Evolutionary conservation across 2,329 filamentous ascomycete species (phyloP).

Genomic region (Xylaria sp.): DNA sequence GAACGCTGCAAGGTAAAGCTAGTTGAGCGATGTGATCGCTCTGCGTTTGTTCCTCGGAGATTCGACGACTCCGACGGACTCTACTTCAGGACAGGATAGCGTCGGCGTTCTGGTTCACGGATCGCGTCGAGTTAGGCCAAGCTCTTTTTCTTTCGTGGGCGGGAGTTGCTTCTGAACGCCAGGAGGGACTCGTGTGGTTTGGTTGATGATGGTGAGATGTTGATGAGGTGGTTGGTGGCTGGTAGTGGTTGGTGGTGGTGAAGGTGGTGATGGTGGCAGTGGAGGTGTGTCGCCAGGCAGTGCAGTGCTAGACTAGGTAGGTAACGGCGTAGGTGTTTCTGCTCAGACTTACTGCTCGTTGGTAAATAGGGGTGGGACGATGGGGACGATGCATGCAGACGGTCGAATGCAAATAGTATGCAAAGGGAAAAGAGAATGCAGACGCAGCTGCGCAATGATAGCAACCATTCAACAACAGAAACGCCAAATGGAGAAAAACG

Average conservation of each 20-base stretch:
- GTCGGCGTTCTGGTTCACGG: slow-evolving; percentile 4
- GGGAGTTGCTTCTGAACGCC: slow-evolving; percentile 4
- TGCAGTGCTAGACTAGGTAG: slow-evolving; percentile 4
- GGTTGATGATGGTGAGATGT: neutral
- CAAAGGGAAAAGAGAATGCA: slow-evolving; percentile 3
- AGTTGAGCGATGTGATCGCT: neutral
- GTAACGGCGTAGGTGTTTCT: neutral
- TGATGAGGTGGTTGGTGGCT: no score
- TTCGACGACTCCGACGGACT: slow-evolving; percentile 1
- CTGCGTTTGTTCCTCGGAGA: neutral
- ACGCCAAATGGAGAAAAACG: slow-evolving; percentile 1
- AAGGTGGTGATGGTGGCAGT: neutral
- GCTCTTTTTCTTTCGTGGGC: slow-evolving; percentile 11
- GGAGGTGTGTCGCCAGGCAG: slow-evolving; percentile 6
- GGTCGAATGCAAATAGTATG: slow-evolving; percentile 1
- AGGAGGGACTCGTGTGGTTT: neutral
- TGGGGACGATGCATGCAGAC: slow-evolving; percentile 9
- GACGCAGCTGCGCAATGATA: slow-evolving; percentile 2
- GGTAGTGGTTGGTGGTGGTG: neutral
- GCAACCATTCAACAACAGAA: slow-evolving; percentile 3
- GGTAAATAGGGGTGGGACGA: slow-evolving; percentile 13
- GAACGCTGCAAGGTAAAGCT: slow-evolving; percentile 1
- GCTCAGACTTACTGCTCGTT: slow-evolving; percentile 14
- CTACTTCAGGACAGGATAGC: slow-evolving; percentile 7
- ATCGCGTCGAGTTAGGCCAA: slow-evolving; percentile 13